Evolutionary conservation across 305 asterid genomes (phyloP).

Genomic region (Ajuga reptans): DNA sequence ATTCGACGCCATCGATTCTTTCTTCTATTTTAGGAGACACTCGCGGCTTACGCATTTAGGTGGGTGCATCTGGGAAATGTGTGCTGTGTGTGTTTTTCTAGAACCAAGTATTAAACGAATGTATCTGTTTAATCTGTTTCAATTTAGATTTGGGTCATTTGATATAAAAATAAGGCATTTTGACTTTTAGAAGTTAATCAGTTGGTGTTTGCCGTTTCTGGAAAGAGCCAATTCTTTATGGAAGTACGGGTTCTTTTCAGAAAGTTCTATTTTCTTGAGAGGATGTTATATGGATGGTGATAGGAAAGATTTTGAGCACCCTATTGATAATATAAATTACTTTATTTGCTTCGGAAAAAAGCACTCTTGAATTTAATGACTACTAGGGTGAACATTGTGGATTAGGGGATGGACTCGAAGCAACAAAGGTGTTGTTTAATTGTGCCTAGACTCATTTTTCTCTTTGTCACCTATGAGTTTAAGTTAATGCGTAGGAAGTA

Average conservation of each 20-base stretch:
- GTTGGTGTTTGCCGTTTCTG: not conserved
- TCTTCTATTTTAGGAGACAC: not conserved
- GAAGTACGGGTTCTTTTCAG: not conserved
- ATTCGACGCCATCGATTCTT: not conserved
- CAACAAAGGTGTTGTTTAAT: not conserved
- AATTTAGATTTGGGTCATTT: not conserved
- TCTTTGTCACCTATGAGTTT: not conserved
- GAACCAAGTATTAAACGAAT: not conserved
- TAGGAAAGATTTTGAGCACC: not conserved
- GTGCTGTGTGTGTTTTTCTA: not conserved
- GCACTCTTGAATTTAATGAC: conserved; percentile 1
- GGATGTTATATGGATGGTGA: not conserved
- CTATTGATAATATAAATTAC: not conserved
- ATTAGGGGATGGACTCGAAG: not conserved
- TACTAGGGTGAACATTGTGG: not conserved
- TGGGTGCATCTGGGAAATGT: not conserved
- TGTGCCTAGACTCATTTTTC: not conserved
- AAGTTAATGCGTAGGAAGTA: not conserved
- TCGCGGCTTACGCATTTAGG: not conserved
- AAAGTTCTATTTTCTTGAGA: not conserved
- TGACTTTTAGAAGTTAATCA: not conserved
- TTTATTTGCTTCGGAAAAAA: not conserved
- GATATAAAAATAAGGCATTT: not conserved
- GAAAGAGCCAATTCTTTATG: not conserved
- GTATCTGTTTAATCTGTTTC: not conserved